Conservation (phyloP, 108 stramenopile species). For the Cyclotella cryptica region DNA sequence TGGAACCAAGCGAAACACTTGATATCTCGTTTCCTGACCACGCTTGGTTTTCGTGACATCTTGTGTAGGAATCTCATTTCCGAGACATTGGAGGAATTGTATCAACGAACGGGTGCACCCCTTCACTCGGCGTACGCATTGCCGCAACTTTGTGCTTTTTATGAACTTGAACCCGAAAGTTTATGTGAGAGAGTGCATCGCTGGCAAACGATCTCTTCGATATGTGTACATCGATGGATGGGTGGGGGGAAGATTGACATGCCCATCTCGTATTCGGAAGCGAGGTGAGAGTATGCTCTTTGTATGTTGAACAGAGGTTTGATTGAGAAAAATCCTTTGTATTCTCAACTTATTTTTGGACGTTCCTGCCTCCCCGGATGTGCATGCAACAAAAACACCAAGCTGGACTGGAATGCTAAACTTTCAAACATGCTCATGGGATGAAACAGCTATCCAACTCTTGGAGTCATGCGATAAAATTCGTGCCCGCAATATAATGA, state of each 20-base stretch:
- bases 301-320: no score
- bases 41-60: no score
- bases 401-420: slow-evolving; percentile 87
- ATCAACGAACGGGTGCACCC: slow-evolving; percentile 78
- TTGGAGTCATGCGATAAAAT: slow-evolving; percentile 13
- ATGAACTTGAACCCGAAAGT: slow-evolving; percentile 20
- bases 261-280: slow-evolving; percentile 86
- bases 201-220: slow-evolving; percentile 75
- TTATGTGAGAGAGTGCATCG: slow-evolving; percentile 23
- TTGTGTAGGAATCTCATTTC: slow-evolving; percentile 19
- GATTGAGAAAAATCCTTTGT: no score
- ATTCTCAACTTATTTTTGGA: no score
- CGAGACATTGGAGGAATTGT: slow-evolving; percentile 48
- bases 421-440: slow-evolving; percentile 68
- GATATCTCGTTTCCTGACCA: not conserved
- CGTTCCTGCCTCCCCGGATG: no score
- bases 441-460: slow-evolving; percentile 48
- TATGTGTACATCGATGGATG: slow-evolving; percentile 75
- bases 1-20: no score
- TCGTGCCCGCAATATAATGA: not conserved
- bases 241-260: slow-evolving; percentile 34
- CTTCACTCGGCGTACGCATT: slow-evolving; percentile 82
- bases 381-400: not conserved
- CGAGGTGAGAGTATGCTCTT: slow-evolving; percentile 49
- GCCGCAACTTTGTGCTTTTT: slow-evolving; percentile 73